phyloP scores from a whole-genome alignment of 106 monocot genomes.

The Platanthera guangdongensis region DNA sequence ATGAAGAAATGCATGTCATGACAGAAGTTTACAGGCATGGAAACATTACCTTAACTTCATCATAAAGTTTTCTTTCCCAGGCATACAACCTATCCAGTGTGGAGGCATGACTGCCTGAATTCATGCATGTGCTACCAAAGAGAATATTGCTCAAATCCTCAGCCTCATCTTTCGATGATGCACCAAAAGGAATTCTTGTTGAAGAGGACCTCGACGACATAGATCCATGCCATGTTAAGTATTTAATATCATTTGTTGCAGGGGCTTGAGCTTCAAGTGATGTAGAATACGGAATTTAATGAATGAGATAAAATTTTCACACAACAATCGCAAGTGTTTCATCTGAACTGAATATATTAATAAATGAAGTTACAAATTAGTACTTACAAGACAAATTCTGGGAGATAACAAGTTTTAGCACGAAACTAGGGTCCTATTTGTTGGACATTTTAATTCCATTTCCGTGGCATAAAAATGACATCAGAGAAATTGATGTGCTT shows the following conservation, averaged over 20 bases:
- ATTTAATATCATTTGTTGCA: slow-evolving; percentile 53
- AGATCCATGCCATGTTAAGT: slow-evolving; percentile 77
- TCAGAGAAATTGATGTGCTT: no score
- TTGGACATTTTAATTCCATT: no score
- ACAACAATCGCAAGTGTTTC: not conserved
- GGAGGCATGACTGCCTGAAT: slow-evolving; percentile 94
- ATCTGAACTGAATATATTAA: not conserved
- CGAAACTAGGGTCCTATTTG: no score
- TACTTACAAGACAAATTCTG: not conserved
- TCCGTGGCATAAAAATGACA: no score
- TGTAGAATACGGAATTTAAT: not conserved
- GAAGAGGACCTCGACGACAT: slow-evolving; percentile 75
- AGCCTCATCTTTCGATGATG: slow-evolving; percentile 34
- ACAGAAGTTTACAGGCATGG: not conserved
- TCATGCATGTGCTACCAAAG: slow-evolving; percentile 65
- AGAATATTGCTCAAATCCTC: slow-evolving; percentile 29
- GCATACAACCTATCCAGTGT: slow-evolving; percentile 92
- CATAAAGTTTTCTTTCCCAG: slow-evolving; percentile 99
- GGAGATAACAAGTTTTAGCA: not conserved
- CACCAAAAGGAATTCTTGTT: slow-evolving; percentile 46
- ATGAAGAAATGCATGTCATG: not conserved
- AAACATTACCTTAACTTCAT: slow-evolving; percentile 83
- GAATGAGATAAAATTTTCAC: not conserved
- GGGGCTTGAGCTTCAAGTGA: slow-evolving; percentile 61
- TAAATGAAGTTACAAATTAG: not conserved